These are phyloP conservation scores for Salix exigua DNA, from an alignment of 345 rosid genomes.

Conservation along the genomic window DNA sequence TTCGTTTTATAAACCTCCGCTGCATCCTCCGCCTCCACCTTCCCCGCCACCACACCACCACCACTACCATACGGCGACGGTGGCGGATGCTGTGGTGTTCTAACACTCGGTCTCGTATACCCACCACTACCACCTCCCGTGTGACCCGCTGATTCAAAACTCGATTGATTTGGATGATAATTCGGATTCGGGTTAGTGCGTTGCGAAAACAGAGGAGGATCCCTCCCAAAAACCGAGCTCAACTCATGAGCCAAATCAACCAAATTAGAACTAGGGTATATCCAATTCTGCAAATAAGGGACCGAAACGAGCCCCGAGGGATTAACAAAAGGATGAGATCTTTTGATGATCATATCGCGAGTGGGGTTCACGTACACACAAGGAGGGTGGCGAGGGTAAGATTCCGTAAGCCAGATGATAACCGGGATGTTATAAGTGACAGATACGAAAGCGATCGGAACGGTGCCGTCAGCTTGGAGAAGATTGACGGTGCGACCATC, in stretches of 20 bases:
- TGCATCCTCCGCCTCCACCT: conserved; percentile 53
- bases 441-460: conserved; percentile 77
- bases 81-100: conserved; percentile 56
- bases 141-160: conserved; percentile 23
- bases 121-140: background rate
- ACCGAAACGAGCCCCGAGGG: conserved; percentile 85
- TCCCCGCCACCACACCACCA: background rate
- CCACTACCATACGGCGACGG: conserved; percentile 53
- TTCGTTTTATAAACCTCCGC: conserved; percentile 67
- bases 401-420: conserved; percentile 84
- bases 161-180: conserved; percentile 19
- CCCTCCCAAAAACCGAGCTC: conserved; percentile 53
- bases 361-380: conserved; percentile 86
- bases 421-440: conserved; percentile 89
- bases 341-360: conserved; percentile 92
- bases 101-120: conserved; percentile 22
- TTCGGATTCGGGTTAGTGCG: conserved; percentile 33
- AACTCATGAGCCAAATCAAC: conserved; percentile 58
- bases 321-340: conserved; percentile 71
- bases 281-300: conserved; percentile 76
- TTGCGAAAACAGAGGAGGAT: conserved; percentile 86
- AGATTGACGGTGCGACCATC: conserved; percentile 87
- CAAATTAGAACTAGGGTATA: conserved; percentile 78
- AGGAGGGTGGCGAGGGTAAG: conserved; percentile 81
- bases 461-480: conserved; percentile 85